Conservation (phyloP, 2,329 filamentous ascomycete genomes). For the Coleophoma eucalyptorum region DNA sequence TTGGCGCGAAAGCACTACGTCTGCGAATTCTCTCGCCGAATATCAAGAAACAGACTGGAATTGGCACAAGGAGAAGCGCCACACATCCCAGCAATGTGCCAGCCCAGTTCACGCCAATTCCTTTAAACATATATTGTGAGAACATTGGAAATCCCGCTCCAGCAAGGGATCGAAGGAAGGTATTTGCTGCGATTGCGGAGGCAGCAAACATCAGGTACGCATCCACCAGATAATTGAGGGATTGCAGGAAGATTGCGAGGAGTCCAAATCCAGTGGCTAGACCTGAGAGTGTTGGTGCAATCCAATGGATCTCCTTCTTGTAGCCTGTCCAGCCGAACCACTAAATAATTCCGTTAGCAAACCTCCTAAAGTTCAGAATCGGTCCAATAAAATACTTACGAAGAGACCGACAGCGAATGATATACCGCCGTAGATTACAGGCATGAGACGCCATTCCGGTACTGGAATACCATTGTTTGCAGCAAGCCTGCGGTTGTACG, state of each 20-base stretch:
- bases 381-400: conserved; percentile 33
- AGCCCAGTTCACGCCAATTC: conserved; percentile 59
- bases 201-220: conserved; percentile 60
- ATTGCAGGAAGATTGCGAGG: conserved; percentile 77
- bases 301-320: conserved; percentile 54
- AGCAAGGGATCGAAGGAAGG: conserved; percentile 73
- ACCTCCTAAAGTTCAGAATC: neutral
- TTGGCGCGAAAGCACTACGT: conserved; percentile 53
- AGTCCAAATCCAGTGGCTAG: conserved; percentile 70
- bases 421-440: conserved; percentile 55
- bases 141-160: conserved; percentile 81
- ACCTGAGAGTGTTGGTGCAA: conserved; percentile 58
- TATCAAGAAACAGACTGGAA: conserved; percentile 58
- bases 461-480: conserved; percentile 63
- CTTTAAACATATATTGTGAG: conserved; percentile 64
- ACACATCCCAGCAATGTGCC: conserved; percentile 59
- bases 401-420: conserved; percentile 64
- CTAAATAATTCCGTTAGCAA: neutral
- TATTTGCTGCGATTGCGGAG: conserved; percentile 78
- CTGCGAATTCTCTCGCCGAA: conserved; percentile 55
- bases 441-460: conserved; percentile 64
- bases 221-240: conserved; percentile 79
- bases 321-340: conserved; percentile 65
- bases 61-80: conserved; percentile 52
- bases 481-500: conserved; percentile 64